These are phyloP conservation scores for Blastocystis hominis DNA, from an alignment of 352 stramenopile genomes.

Conservation along the genomic window DNA sequence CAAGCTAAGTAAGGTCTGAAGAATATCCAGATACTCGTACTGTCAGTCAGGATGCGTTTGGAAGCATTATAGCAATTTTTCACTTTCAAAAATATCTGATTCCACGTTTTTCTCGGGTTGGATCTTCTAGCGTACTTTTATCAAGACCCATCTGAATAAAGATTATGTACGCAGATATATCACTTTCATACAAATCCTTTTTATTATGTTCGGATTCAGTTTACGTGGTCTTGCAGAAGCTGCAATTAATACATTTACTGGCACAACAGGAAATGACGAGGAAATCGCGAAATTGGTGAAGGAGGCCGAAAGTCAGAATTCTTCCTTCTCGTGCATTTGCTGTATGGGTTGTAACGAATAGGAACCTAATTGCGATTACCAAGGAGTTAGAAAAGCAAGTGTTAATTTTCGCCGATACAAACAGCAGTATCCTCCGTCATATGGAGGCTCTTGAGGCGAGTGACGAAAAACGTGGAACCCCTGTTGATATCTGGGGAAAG, in stretches of 20 bases:
- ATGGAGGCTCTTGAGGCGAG: background rate
- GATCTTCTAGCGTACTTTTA: no score
- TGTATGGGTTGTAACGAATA: background rate
- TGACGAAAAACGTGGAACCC: background rate
- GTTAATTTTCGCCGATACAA: background rate
- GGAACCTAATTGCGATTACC: background rate
- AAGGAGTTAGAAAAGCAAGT: constrained; percentile 30
- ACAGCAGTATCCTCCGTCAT: background rate
- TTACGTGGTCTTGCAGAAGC: background rate
- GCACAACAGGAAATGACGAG: background rate
- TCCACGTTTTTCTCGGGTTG: no score
- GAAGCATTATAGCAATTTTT: no score
- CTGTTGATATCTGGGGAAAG: constrained; percentile 1
- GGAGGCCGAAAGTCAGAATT: background rate
- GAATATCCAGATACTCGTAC: no score
- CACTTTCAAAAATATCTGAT: no score
- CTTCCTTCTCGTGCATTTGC: background rate
- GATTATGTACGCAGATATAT: no score
- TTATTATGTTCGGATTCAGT: background rate
- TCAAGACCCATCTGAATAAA: no score
- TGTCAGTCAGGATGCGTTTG: no score
- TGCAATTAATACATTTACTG: constrained; percentile 1
- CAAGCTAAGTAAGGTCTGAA: no score
- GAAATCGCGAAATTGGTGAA: constrained; percentile 15
- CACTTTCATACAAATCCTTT: background rate